Conservation (phyloP, 805 yeast genomes). For the Isabelozyma gotoi region DNA sequence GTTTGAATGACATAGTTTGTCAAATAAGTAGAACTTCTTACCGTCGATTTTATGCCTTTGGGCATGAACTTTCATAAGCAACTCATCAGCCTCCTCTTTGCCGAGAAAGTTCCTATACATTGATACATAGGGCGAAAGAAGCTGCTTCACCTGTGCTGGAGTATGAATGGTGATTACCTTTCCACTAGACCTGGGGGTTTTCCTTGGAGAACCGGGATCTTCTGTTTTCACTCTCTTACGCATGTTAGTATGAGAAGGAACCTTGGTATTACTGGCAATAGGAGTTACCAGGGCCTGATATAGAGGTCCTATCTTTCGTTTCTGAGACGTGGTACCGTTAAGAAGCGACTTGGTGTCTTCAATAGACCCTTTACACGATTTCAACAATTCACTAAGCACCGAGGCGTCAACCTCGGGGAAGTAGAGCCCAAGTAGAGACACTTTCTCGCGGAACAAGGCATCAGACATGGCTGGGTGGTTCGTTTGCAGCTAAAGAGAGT, state of each 20-base stretch:
- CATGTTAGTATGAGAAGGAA: not conserved
- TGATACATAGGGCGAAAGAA: constrained; percentile 49
- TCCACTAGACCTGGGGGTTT: not conserved
- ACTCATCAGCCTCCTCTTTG: constrained; percentile 40
- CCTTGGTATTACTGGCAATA: too few relatives aligned
- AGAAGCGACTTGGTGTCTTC: constrained; percentile 40
- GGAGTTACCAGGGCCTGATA: constrained; percentile 8
- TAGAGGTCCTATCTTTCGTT: constrained; percentile 7
- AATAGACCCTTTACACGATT: constrained; percentile 55
- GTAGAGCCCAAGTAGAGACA: constrained; percentile 29
- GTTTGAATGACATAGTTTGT: constrained; percentile 58
- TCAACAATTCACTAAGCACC: constrained; percentile 49
- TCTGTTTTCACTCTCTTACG: not conserved
- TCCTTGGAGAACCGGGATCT: not conserved
- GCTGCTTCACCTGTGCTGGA: constrained; percentile 48
- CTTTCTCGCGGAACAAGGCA: constrained; percentile 19
- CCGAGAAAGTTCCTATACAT: constrained; percentile 56
- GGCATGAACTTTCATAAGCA: constrained; percentile 43
- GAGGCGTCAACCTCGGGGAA: constrained; percentile 46
- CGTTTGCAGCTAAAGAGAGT: not conserved
- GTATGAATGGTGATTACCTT: constrained; percentile 44
- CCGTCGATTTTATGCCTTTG: constrained; percentile 40
- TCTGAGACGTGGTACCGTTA: constrained; percentile 19
- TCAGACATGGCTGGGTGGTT: not conserved
- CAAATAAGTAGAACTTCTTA: constrained; percentile 60